phyloP scores from a whole-genome alignment of 2,329 filamentous ascomycete species.

The Tolypocladium inflatum region DNA sequence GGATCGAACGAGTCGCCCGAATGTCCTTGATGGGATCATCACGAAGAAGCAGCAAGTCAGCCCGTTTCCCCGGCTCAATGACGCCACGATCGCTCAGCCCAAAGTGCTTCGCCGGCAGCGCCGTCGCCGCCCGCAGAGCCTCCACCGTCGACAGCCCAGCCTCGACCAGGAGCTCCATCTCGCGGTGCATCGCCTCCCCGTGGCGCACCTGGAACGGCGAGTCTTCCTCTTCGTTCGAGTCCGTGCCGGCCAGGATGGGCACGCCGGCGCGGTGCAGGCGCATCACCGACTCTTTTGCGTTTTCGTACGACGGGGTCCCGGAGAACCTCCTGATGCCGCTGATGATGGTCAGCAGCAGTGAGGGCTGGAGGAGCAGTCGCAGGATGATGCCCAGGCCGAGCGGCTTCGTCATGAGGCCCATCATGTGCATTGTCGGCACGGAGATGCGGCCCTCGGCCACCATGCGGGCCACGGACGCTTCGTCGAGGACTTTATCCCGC shows the following conservation, averaged over 20 bases:
- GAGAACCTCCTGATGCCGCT: background rate
- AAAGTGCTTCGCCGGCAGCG: conserved; percentile 10
- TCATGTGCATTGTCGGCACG: conserved; percentile 15
- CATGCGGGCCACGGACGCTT: conserved; percentile 8
- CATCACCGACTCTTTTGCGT: conserved; percentile 5
- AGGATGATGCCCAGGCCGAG: background rate
- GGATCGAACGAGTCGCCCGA: conserved; percentile 12
- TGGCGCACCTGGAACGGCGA: conserved; percentile 5
- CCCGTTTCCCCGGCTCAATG: conserved; percentile 13
- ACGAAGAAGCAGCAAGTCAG: conserved; percentile 19
- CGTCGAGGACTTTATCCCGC: conserved; percentile 14
- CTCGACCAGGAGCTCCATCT: conserved; percentile 11
- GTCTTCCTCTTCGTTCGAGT: conserved; percentile 11
- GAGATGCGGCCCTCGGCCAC: conserved; percentile 8
- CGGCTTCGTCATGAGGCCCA: background rate
- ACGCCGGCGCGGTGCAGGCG: conserved; percentile 16
- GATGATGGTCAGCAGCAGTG: conserved; percentile 3
- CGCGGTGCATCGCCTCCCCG: conserved; percentile 10
- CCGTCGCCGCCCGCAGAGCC: conserved; percentile 11
- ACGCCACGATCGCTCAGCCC: conserved; percentile 14
- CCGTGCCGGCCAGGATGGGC: conserved; percentile 19
- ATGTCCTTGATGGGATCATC: conserved; percentile 19
- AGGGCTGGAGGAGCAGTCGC: conserved; percentile 10
- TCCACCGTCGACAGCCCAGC: conserved; percentile 10
- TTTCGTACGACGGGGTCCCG: background rate